Evolutionary conservation across 805 yeast genomes (phyloP).

Genomic region (Trichomonascus vanleenenianus): DNA sequence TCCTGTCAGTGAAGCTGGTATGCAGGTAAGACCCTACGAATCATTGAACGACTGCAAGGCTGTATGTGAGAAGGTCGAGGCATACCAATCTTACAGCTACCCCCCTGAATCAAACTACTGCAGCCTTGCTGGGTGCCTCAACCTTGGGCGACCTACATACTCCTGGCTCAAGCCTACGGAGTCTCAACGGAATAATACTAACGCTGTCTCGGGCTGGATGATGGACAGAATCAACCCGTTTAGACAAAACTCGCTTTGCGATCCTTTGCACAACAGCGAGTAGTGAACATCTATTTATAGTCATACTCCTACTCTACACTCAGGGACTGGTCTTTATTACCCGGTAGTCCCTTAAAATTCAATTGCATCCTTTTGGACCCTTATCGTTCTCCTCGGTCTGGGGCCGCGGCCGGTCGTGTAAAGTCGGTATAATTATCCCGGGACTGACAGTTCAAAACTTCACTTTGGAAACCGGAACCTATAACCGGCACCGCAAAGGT

Average conservation of each 20-base stretch:
- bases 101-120: constrained; percentile 1
- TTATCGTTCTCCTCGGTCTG: too few species aligned
- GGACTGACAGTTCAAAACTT: neutral
- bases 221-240: constrained; percentile 24
- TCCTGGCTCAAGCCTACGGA: constrained; percentile 9
- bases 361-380: too few species aligned
- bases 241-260: constrained; percentile 20
- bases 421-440: neutral
- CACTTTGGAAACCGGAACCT: neutral
- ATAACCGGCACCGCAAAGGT: neutral
- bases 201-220: constrained; percentile 22
- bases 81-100: neutral
- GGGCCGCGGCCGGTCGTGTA: too few species aligned
- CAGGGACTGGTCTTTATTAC: too few species aligned
- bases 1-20: constrained; percentile 4
- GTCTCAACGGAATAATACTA: neutral
- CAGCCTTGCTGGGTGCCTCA: constrained; percentile 12
- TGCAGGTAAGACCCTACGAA: constrained; percentile 9
- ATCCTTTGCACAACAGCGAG: constrained; percentile 10
- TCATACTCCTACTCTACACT: neutral
- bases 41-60: constrained; percentile 7
- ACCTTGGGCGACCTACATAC: constrained; percentile 16
- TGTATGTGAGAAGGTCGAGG: constrained; percentile 1
- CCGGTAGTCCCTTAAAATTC: too few species aligned
- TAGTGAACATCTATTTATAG: too few species aligned